Conservation (phyloP, 306 rosid genomes). For the Sindora glabra region DNA sequence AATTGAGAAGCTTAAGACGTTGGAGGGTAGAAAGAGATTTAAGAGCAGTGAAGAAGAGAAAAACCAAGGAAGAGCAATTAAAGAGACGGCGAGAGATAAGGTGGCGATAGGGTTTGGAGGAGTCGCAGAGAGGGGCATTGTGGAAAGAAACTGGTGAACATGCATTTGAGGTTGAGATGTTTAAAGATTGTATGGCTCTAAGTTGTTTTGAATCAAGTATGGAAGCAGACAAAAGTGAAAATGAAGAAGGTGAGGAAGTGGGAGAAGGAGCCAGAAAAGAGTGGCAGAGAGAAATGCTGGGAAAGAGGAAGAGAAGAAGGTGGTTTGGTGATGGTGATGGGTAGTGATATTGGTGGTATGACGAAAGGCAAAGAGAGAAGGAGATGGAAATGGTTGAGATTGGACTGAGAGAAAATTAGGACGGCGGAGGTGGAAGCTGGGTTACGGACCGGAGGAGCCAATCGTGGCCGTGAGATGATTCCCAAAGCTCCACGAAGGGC, state of each 20-base stretch:
- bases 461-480: too few species aligned
- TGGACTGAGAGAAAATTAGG: too few species aligned
- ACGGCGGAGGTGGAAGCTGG: too few species aligned
- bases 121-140: constrained; percentile 66
- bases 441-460: too few species aligned
- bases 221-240: constrained; percentile 21
- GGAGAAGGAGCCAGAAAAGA: neutral
- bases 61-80: constrained; percentile 68
- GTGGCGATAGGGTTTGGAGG: constrained; percentile 74
- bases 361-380: neutral
- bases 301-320: constrained; percentile 11
- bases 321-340: constrained; percentile 4
- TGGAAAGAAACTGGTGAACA: constrained; percentile 47
- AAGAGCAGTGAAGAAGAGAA: constrained; percentile 88
- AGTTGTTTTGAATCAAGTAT: constrained; percentile 81
- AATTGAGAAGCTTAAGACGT: constrained; percentile 65
- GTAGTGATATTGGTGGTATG: too few species aligned
- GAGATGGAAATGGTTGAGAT: neutral
- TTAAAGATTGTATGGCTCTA: constrained; percentile 76
- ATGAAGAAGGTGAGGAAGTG: neutral
- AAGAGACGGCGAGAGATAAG: constrained; percentile 55
- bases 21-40: constrained; percentile 73
- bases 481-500: too few species aligned
- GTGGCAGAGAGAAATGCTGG: constrained; percentile 21
- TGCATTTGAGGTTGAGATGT: constrained; percentile 75